These are phyloP conservation scores for Termitomyces sp. DNA, from an alignment of 768 basidiomycete genomes.

Conservation along the genomic window DNA sequence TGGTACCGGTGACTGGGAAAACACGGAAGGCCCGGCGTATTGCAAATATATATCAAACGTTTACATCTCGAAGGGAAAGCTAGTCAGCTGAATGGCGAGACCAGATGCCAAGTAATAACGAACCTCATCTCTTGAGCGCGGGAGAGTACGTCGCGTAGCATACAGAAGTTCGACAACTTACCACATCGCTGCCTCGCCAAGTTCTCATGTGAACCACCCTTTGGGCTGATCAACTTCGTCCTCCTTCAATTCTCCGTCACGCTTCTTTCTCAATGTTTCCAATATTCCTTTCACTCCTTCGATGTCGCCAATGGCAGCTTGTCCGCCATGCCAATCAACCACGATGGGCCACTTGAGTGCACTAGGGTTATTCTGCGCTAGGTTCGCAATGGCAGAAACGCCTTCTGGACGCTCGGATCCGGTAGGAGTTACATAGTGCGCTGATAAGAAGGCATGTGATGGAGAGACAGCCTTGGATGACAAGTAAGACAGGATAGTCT, in stretches of 20 bases:
- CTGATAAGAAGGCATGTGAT: slow-evolving; percentile 48
- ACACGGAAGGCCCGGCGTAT: background rate
- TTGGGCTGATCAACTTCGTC: slow-evolving; percentile 42
- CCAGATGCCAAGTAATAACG: background rate
- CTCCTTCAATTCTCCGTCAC: slow-evolving; percentile 57
- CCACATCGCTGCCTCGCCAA: background rate
- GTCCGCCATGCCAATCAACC: slow-evolving; percentile 69
- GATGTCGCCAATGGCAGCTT: slow-evolving; percentile 58
- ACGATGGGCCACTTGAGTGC: slow-evolving; percentile 77
- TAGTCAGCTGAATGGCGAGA: background rate
- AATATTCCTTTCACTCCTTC: slow-evolving; percentile 66
- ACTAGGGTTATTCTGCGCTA: slow-evolving; percentile 51
- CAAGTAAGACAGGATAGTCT: slow-evolving; percentile 60
- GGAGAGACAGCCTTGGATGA: slow-evolving; percentile 34
- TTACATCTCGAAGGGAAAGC: background rate
- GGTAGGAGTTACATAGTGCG: slow-evolving; percentile 47
- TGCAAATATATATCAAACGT: background rate
- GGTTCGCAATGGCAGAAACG: slow-evolving; percentile 38
- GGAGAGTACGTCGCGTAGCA: background rate
- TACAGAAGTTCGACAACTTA: background rate
- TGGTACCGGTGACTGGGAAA: too few relatives aligned
- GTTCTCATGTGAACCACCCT: slow-evolving; percentile 47
- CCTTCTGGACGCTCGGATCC: slow-evolving; percentile 33
- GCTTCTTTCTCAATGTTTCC: slow-evolving; percentile 55
- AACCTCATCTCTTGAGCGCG: background rate